These are phyloP conservation scores for Phytophthora megakarya DNA, from an alignment of 352 stramenopile species.

Conservation along the genomic window DNA sequence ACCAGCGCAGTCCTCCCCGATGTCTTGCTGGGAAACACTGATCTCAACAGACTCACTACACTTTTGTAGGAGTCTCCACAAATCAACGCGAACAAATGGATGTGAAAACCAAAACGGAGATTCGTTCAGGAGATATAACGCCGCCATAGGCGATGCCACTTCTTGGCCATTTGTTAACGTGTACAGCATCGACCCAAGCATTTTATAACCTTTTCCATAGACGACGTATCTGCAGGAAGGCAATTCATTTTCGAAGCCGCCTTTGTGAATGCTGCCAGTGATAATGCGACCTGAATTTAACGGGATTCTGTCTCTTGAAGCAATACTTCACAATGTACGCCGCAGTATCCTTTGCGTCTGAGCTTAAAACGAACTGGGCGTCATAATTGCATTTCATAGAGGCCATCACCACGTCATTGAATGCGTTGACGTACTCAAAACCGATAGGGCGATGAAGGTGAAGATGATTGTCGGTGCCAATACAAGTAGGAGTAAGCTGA, in stretches of 20 bases:
- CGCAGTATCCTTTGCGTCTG: conserved; percentile 17
- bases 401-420: conserved; percentile 20
- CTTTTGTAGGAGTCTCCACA: not conserved
- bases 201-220: conserved; percentile 8
- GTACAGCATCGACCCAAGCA: conserved; percentile 28
- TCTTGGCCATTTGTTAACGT: conserved; percentile 22
- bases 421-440: conserved; percentile 40
- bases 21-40: not conserved
- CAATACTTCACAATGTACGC: conserved; percentile 40
- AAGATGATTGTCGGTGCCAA: not conserved
- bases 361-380: conserved; percentile 23
- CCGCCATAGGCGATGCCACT: conserved; percentile 21
- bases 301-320: conserved; percentile 30
- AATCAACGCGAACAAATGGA: conserved; percentile 7
- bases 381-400: conserved; percentile 39
- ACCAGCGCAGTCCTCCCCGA: not conserved
- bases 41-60: not conserved
- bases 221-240: too few species aligned
- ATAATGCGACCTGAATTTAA: conserved; percentile 27
- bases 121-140: conserved; percentile 14
- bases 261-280: conserved; percentile 22
- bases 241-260: not conserved
- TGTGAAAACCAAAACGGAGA: conserved; percentile 32
- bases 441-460: conserved; percentile 15
- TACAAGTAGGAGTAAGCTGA: not conserved